Percentiles rank a stretch among this genome's conserved stretches.
These are phyloP conservation scores for Yamadazyma sp. DNA, from an alignment of 805 yeast genomes.

Conservation along the genomic window DNA sequence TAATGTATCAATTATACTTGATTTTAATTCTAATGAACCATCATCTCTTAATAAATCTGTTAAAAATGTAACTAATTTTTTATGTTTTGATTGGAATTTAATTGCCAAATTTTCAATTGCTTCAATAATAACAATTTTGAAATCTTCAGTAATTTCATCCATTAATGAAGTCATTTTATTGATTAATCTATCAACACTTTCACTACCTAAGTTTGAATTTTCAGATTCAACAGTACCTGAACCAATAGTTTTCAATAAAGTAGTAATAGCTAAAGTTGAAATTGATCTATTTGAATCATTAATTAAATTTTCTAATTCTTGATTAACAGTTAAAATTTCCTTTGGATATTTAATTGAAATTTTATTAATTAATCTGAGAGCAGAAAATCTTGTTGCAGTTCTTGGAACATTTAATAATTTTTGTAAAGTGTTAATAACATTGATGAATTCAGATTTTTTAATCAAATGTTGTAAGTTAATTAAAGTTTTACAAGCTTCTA, in stretches of 20 bases:
- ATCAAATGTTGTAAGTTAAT: constrained; percentile 52
- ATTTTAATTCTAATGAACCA: constrained; percentile 83
- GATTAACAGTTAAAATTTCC: constrained; percentile 72
- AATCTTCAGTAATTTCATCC: constrained; percentile 94
- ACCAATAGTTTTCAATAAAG: constrained; percentile 91
- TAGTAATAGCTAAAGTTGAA: constrained; percentile 96
- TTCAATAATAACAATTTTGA: constrained; percentile 90
- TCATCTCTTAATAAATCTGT: constrained; percentile 85
- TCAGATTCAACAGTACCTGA: constrained; percentile 40
- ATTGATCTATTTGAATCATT: constrained; percentile 87
- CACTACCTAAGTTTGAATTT: constrained; percentile 36
- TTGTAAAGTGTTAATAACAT: constrained; percentile 73
- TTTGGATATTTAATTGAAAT: constrained; percentile 81
- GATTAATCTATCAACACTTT: constrained; percentile 81
- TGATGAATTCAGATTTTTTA: constrained; percentile 61
- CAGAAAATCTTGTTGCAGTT: constrained; percentile 86
- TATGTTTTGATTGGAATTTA: constrained; percentile 90
- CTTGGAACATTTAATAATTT: constrained; percentile 81
- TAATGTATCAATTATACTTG: constrained; percentile 85
- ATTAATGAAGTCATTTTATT: constrained; percentile 82
- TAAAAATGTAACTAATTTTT: constrained; percentile 75
- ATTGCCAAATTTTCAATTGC: constrained; percentile 89
- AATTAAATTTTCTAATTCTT: constrained; percentile 82
- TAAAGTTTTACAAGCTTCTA: constrained; percentile 85
- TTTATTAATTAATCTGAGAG: constrained; percentile 84